phyloP scores from a whole-genome alignment of 176 grass and related monocot genomes.

The Typha latifolia region DNA sequence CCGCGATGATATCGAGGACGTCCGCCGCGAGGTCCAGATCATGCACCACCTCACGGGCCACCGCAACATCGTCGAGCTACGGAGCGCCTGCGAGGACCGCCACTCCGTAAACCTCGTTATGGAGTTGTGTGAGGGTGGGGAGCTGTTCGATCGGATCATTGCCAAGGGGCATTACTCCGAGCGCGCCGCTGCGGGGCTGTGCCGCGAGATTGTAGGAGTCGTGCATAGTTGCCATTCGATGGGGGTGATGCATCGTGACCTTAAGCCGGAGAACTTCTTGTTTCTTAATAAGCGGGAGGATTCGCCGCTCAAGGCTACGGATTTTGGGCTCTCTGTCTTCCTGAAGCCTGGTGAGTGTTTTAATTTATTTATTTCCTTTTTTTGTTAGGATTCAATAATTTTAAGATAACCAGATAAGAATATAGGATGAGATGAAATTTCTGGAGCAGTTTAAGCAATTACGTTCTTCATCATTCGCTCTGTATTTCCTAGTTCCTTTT shows the following conservation, averaged over 20 bases:
- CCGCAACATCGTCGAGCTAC: slow-evolving; percentile 48
- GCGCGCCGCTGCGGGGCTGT: slow-evolving; percentile 45
- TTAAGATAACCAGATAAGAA: not conserved
- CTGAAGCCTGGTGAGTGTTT: slow-evolving; percentile 44
- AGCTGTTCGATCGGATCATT: slow-evolving; percentile 89
- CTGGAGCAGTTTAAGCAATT: no score
- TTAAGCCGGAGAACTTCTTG: slow-evolving; percentile 84
- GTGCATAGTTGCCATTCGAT: slow-evolving; percentile 63
- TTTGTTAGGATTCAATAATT: not conserved
- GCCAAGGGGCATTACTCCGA: slow-evolving; percentile 67
- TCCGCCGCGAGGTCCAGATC: slow-evolving; percentile 68
- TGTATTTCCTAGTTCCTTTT: no score
- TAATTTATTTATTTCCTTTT: slow-evolving; percentile 2
- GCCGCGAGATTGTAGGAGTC: slow-evolving; percentile 43
- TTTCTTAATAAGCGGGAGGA: slow-evolving; percentile 47
- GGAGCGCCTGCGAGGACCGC: slow-evolving; percentile 72
- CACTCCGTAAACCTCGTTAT: slow-evolving; percentile 72
- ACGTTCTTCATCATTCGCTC: no score
- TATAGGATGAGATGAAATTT: no score
- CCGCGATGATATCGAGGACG: slow-evolving; percentile 58
- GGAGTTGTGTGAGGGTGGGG: slow-evolving; percentile 82
- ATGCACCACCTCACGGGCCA: slow-evolving; percentile 76
- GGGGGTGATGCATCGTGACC: slow-evolving; percentile 79
- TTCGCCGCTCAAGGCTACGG: slow-evolving; percentile 61
- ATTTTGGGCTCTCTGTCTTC: slow-evolving; percentile 86